A percentile compares a stretch with the other conserved stretches of the same genome.
Evolutionary conservation across 2,329 filamentous ascomycete species (phyloP).

Genomic region (Hypoxylon rubiginosum): DNA sequence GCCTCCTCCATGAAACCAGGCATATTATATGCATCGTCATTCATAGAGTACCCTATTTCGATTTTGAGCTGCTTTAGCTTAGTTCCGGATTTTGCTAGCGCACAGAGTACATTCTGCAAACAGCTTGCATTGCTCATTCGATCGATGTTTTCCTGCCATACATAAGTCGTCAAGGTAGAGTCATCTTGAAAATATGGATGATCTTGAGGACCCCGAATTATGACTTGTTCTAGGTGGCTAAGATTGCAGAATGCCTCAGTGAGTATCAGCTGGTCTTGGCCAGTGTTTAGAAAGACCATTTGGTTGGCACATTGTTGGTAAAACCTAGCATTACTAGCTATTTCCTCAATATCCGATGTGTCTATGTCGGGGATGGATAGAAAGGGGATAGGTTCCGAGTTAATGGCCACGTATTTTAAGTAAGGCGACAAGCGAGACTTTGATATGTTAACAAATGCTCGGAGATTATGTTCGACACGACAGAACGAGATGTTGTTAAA

Average conservation of each 20-base stretch:
- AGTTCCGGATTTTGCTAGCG: constrained; percentile 29
- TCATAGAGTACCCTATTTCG: neutral
- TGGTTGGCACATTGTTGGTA: constrained; percentile 26
- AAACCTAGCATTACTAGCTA: constrained; percentile 12
- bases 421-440: constrained; percentile 35
- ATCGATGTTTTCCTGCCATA: neutral
- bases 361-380: neutral
- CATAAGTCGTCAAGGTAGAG: neutral
- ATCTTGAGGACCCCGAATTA: neutral
- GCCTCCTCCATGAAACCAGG: constrained; percentile 23
- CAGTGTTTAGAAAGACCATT: constrained; percentile 15
- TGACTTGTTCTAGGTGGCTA: constrained; percentile 25
- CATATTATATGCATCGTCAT: constrained; percentile 27
- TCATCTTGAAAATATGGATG: constrained; percentile 21
- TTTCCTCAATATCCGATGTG: neutral
- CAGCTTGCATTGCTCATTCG: constrained; percentile 9
- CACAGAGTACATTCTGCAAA: constrained; percentile 28
- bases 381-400: constrained; percentile 8
- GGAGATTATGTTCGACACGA: constrained; percentile 66
- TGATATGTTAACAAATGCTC: constrained; percentile 50
- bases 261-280: constrained; percentile 30
- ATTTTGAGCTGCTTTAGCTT: constrained; percentile 25
- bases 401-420: constrained; percentile 28
- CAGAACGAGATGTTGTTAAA: constrained; percentile 75
- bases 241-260: constrained; percentile 38